These are phyloP conservation scores for Hebeloma cylindrosporum DNA, from an alignment of 768 basidiomycete species.

Conservation along the genomic window DNA sequence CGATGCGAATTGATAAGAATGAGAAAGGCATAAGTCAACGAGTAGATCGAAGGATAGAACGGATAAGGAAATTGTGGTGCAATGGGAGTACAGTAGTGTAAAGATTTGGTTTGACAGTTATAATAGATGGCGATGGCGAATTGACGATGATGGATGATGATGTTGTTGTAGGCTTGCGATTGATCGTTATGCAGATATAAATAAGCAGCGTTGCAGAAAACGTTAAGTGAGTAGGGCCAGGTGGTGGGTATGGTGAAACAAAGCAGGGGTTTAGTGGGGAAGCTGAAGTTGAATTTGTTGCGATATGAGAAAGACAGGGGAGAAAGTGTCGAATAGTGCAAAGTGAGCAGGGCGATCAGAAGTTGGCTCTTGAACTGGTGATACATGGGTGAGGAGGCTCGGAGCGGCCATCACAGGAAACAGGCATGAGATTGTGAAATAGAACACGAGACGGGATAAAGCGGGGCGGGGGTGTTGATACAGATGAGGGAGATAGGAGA, in stretches of 20 bases:
- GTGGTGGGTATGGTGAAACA: conserved; percentile 11
- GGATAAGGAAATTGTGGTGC: conserved; percentile 11
- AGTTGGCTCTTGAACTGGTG: conserved; percentile 27
- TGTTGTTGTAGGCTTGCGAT: conserved; percentile 20
- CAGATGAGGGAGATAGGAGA: conserved; percentile 20
- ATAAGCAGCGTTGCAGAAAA: conserved; percentile 20
- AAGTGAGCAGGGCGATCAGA: conserved; percentile 15
- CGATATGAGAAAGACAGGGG: conserved; percentile 13
- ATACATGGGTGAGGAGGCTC: conserved; percentile 29
- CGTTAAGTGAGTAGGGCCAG: conserved; percentile 17
- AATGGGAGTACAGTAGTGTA: conserved; percentile 21
- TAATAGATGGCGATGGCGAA: conserved; percentile 15
- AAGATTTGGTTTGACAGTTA: conserved; percentile 15
- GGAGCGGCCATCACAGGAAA: conserved; percentile 39
- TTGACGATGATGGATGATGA: conserved; percentile 14
- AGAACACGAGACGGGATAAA: conserved; percentile 50
- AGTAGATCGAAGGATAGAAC: not conserved
- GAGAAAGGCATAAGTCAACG: not conserved
- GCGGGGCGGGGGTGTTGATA: conserved; percentile 35
- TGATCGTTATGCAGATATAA: conserved; percentile 26
- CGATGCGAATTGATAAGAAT: conserved; percentile 11
- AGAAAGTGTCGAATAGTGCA: conserved; percentile 15
- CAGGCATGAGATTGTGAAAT: conserved; percentile 65
- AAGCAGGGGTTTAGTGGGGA: conserved; percentile 11
- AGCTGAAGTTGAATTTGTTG: conserved; percentile 8